Conservation (phyloP, 2,329 filamentous ascomycete genomes). For the Tolypocladium endophyticum region DNA sequence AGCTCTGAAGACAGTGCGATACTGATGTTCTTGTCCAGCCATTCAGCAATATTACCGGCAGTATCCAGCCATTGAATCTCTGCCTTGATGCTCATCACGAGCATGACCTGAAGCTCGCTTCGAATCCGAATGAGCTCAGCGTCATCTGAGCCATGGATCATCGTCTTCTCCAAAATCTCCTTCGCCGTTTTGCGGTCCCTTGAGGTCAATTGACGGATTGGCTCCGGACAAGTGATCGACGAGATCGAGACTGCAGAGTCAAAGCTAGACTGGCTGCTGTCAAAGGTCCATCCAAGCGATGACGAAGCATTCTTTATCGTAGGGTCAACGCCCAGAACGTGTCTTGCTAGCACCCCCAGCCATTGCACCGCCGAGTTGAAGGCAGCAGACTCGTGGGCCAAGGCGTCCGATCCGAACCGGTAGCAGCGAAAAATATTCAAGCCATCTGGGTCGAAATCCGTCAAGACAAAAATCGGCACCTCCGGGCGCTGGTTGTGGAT, state of each 20-base stretch:
- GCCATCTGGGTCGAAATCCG: conserved; percentile 71
- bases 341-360: conserved; percentile 47
- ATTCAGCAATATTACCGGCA: conserved; percentile 35
- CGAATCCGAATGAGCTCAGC: conserved; percentile 27
- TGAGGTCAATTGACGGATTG: conserved; percentile 30
- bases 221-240: conserved; percentile 15
- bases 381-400: conserved; percentile 47
- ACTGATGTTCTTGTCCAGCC: conserved; percentile 36
- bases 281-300: no score
- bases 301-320: neutral
- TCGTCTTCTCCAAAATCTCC: conserved; percentile 37
- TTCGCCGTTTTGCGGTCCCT: conserved; percentile 49
- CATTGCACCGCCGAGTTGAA: conserved; percentile 44
- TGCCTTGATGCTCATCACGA: conserved; percentile 63
- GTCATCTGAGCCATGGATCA: conserved; percentile 14
- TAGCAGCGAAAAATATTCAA: conserved; percentile 65
- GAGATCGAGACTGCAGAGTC: conserved; percentile 9
- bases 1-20: neutral
- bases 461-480: conserved; percentile 50
- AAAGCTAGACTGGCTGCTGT: conserved; percentile 3
- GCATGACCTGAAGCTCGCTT: conserved; percentile 59
- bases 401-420: conserved; percentile 53
- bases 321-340: conserved; percentile 18
- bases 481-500: conserved; percentile 35
- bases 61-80: conserved; percentile 65